Evolutionary conservation across 2,329 filamentous ascomycete genomes (phyloP).

Genomic region (Fusarium sp.): DNA sequence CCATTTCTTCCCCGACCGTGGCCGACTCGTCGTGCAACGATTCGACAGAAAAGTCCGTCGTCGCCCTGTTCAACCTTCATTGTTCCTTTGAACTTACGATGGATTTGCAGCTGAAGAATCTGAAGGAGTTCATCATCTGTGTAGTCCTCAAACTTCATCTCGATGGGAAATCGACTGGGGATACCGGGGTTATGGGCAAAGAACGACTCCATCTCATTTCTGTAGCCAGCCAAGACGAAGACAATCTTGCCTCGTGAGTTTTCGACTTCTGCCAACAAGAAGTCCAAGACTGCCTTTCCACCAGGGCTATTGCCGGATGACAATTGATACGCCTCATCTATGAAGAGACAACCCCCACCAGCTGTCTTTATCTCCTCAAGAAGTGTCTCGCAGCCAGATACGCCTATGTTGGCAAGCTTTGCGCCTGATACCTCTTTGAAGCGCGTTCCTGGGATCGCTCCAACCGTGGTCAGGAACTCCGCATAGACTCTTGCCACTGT

Average conservation of each 20-base stretch:
- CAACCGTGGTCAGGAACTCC: conserved; percentile 70
- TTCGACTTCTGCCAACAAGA: conserved; percentile 77
- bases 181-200: conserved; percentile 80
- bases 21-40: conserved; percentile 71
- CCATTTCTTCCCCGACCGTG: conserved; percentile 70
- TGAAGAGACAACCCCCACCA: conserved; percentile 77
- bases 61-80: conserved; percentile 71
- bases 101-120: conserved; percentile 68
- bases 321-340: conserved; percentile 84
- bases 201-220: conserved; percentile 79
- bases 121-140: conserved; percentile 69
- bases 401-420: conserved; percentile 70
- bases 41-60: conserved; percentile 71
- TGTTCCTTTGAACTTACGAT: conserved; percentile 60
- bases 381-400: conserved; percentile 66
- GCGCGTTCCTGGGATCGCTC: conserved; percentile 67
- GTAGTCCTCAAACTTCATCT: conserved; percentile 77
- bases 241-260: conserved; percentile 75
- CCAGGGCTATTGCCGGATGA: conserved; percentile 66
- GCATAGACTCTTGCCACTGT: conserved; percentile 79
- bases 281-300: conserved; percentile 74
- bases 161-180: conserved; percentile 73
- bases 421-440: conserved; percentile 78
- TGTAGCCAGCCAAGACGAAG: conserved; percentile 79
- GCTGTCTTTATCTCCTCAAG: conserved; percentile 60